Evolutionary conservation across 208 protist genomes (phyloP).

Genomic region (Crithidia fasciculata): DNA sequence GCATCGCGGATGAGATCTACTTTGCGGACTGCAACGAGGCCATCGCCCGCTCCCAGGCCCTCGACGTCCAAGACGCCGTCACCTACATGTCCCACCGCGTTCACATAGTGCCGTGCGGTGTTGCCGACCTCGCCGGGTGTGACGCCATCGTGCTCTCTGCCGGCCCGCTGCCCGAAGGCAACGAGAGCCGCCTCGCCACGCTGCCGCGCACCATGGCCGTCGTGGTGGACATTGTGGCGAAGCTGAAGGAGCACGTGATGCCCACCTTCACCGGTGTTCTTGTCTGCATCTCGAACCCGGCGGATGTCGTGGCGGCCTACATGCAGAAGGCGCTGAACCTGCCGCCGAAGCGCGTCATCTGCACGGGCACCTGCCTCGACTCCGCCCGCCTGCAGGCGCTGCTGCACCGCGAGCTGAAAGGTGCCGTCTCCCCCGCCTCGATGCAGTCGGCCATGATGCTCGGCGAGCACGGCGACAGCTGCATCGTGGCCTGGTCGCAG

Average conservation of each 20-base stretch:
- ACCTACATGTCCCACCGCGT: constrained; percentile 52
- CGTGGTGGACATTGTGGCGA: constrained; percentile 35
- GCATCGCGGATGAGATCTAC: constrained; percentile 48
- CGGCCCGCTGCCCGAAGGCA: constrained; percentile 34
- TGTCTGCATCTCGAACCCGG: constrained; percentile 55
- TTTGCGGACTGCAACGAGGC: constrained; percentile 40
- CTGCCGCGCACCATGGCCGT: constrained; percentile 49
- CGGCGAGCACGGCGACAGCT: constrained; percentile 56
- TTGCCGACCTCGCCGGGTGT: constrained; percentile 36
- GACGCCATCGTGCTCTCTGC: constrained; percentile 50
- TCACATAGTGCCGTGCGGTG: constrained; percentile 20
- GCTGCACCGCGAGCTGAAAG: constrained; percentile 33
- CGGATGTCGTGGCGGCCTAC: constrained; percentile 46
- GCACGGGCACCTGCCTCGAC: constrained; percentile 53
- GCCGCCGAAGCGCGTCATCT: constrained; percentile 47
- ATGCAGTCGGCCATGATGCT: constrained; percentile 59
- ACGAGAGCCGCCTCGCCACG: constrained; percentile 41
- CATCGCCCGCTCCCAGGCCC: constrained; percentile 41
- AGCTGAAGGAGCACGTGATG: constrained; percentile 37
- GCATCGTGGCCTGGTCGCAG: constrained; percentile 53
- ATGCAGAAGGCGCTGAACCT: constrained; percentile 43
- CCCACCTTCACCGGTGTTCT: constrained; percentile 44
- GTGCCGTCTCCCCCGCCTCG: constrained; percentile 40
- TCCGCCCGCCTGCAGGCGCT: constrained; percentile 46
- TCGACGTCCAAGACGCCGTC: constrained; percentile 50